A percentile compares a stretch with the other conserved stretches of the same genome.
Evolutionary conservation across 805 yeast genomes (phyloP).

Genomic region (Lachancea fermentati): DNA sequence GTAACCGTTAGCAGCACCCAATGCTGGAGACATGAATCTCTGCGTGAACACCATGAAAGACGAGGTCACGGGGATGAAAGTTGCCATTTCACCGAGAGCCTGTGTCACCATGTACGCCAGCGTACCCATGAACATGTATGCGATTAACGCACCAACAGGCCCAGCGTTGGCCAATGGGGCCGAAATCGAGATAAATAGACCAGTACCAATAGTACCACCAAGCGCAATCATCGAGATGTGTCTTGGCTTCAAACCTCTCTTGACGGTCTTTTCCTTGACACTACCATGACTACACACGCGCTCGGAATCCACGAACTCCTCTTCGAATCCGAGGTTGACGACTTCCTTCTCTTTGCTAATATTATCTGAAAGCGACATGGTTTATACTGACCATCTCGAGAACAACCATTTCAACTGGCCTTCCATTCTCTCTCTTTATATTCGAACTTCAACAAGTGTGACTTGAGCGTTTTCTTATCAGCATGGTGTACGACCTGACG

Average conservation of each 20-base stretch:
- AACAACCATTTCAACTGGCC: too few relatives aligned
- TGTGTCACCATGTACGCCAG: constrained; percentile 62
- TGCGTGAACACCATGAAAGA: constrained; percentile 67
- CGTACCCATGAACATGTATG: constrained; percentile 62
- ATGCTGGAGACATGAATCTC: constrained; percentile 58
- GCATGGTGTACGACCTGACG: neutral
- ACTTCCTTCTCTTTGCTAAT: neutral
- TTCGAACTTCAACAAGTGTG: too few relatives aligned
- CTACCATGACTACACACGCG: constrained; percentile 12
- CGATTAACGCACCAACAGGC: constrained; percentile 60
- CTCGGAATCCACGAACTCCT: neutral
- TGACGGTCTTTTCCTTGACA: constrained; percentile 40
- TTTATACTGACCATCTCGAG: neutral
- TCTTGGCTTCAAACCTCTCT: constrained; percentile 56
- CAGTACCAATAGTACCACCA: constrained; percentile 78
- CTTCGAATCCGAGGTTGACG: neutral
- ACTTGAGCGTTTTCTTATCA: neutral
- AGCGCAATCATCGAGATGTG: constrained; percentile 71
- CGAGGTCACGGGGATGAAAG: constrained; percentile 60
- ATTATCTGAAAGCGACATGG: neutral
- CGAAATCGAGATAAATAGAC: constrained; percentile 62
- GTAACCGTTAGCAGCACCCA: constrained; percentile 69
- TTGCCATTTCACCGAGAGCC: constrained; percentile 75
- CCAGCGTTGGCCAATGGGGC: constrained; percentile 53
- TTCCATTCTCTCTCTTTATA: neutral